A percentile compares a stretch with the other conserved stretches of the same genome.
phyloP scores from a whole-genome alignment of 106 monocot species.

The Dactylorhiza incarnata region DNA sequence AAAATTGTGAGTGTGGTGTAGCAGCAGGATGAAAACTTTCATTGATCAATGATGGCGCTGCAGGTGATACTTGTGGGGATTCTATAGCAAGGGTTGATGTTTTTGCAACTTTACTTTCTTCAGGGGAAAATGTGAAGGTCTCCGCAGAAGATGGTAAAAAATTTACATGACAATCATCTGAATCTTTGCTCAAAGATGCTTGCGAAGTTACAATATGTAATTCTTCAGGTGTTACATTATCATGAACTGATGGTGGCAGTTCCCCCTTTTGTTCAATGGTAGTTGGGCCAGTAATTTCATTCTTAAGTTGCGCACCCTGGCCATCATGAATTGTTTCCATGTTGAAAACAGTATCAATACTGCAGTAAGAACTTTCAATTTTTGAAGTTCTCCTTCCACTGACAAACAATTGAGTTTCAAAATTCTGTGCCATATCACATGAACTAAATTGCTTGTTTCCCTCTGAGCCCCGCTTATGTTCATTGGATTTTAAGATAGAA shows the following conservation, averaged over 20 bases:
- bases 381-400: neutral
- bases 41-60: neutral
- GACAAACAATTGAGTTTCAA: neutral
- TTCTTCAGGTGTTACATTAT: slow-evolving; percentile 7
- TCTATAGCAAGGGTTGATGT: neutral
- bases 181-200: slow-evolving; percentile 19
- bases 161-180: slow-evolving; percentile 27
- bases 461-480: neutral
- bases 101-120: neutral
- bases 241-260: slow-evolving; percentile 3
- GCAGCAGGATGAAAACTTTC: neutral
- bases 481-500: neutral
- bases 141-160: slow-evolving; percentile 12
- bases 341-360: neutral
- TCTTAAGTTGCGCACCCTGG: neutral
- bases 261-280: slow-evolving; percentile 9
- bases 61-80: neutral
- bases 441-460: neutral
- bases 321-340: neutral
- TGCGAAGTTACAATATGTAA: slow-evolving; percentile 10
- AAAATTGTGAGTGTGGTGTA: neutral
- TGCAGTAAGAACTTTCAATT: neutral
- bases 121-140: slow-evolving; percentile 13
- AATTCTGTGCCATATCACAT: slow-evolving; percentile 2
- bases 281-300: slow-evolving; percentile 7